These are phyloP conservation scores for Porcisia deanei DNA, from an alignment of 208 protist genomes.

Conservation along the genomic window DNA sequence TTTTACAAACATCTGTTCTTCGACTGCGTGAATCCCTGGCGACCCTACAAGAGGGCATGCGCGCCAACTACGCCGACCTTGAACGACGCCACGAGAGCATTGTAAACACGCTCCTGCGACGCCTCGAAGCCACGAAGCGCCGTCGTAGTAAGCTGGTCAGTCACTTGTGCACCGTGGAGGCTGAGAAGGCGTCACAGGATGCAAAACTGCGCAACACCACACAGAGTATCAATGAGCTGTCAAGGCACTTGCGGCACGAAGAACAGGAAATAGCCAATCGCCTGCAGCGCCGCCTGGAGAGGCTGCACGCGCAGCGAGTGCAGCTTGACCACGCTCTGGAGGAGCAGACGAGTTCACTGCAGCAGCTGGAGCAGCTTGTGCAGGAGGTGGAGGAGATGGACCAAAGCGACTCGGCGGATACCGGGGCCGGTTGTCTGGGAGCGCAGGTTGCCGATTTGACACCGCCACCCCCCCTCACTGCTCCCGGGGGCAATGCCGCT, in stretches of 20 bases:
- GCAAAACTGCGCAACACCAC: conserved; percentile 46
- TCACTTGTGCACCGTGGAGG: conserved; percentile 44
- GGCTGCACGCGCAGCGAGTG: conserved; percentile 58
- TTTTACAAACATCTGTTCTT: conserved; percentile 49
- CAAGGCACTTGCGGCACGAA: conserved; percentile 58
- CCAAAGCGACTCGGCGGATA: conserved; percentile 7
- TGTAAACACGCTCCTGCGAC: conserved; percentile 69
- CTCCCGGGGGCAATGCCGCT: background rate
- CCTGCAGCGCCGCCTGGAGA: conserved; percentile 45
- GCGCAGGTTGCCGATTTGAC: background rate
- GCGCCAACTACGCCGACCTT: conserved; percentile 48
- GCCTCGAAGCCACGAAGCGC: conserved; percentile 48
- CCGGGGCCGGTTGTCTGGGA: too few relatives aligned
- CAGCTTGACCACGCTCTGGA: conserved; percentile 53
- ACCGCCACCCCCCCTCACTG: too few relatives aligned
- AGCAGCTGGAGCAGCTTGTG: conserved; percentile 71
- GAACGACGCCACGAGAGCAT: conserved; percentile 78
- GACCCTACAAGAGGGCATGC: conserved; percentile 54
- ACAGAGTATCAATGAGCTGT: conserved; percentile 45
- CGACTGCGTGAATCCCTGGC: conserved; percentile 44
- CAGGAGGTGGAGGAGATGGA: conserved; percentile 54
- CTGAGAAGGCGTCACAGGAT: conserved; percentile 48
- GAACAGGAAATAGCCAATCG: conserved; percentile 51
- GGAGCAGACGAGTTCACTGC: conserved; percentile 60
- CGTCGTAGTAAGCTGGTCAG: conserved; percentile 45